phyloP scores from a whole-genome alignment of 106 monocot genomes.

The Dendrobium nobile region DNA sequence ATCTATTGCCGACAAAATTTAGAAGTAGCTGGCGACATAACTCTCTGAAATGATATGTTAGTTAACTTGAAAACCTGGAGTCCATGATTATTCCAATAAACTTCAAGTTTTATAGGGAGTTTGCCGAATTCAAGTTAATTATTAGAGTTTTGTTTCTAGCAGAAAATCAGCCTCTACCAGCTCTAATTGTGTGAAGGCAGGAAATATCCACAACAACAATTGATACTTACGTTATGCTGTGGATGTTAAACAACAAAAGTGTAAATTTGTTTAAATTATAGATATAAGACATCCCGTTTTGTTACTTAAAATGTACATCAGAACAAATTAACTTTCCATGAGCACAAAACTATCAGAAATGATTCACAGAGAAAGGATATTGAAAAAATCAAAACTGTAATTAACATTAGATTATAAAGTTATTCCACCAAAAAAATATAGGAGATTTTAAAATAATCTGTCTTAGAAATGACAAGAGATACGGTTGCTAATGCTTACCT shows the following conservation, averaged over 20 bases:
- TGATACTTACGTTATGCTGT: not conserved
- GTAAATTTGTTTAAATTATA: too few species aligned
- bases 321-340: not conserved
- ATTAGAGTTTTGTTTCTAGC: not conserved
- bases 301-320: not conserved
- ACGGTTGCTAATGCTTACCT: constrained; percentile 31
- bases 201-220: not conserved
- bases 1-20: not conserved
- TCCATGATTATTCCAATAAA: not conserved
- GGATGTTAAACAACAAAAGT: not conserved
- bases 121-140: not conserved
- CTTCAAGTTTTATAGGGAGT: not conserved
- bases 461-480: not conserved
- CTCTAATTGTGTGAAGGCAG: not conserved
- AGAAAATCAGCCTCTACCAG: not conserved
- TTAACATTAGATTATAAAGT: not conserved
- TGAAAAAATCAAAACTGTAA: not conserved
- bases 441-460: not conserved
- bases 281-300: not conserved
- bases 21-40: not conserved
- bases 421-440: not conserved
- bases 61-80: not conserved
- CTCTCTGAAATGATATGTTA: not conserved
- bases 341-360: not conserved
- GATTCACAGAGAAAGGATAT: not conserved